Evolutionary conservation across 345 rosid genomes (phyloP).

Genomic region (Eucalyptus regnans): DNA sequence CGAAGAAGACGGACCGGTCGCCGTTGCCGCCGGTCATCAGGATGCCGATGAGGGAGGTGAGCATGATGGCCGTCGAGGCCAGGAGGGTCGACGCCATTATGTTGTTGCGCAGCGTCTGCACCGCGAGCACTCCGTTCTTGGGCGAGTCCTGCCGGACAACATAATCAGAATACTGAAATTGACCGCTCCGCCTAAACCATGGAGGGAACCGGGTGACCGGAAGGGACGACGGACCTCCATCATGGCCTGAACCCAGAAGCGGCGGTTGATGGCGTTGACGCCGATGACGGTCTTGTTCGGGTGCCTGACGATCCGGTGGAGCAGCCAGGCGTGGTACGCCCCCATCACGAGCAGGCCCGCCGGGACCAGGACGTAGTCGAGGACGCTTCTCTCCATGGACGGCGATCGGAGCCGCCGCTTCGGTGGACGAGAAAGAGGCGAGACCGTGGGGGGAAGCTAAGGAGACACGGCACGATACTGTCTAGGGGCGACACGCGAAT

Average conservation of each 20-base stretch:
- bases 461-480: neutral
- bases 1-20: slow-evolving; percentile 16
- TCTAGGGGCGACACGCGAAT: neutral
- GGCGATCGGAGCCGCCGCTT: neutral
- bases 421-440: neutral
- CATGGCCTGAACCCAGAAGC: slow-evolving; percentile 86
- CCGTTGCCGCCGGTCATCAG: slow-evolving; percentile 31
- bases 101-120: slow-evolving; percentile 82
- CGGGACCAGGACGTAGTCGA: slow-evolving; percentile 63
- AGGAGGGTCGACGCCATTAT: slow-evolving; percentile 90
- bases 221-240: slow-evolving; percentile 50
- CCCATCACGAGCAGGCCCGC: slow-evolving; percentile 38
- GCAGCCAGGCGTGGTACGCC: slow-evolving; percentile 68
- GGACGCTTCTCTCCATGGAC: slow-evolving; percentile 33
- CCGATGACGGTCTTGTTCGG: slow-evolving; percentile 73
- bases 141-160: slow-evolving; percentile 30
- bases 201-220: neutral
- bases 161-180: no score
- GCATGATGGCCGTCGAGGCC: slow-evolving; percentile 58
- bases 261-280: slow-evolving; percentile 69
- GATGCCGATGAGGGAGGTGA: slow-evolving; percentile 1
- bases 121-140: slow-evolving; percentile 81
- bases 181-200: no score
- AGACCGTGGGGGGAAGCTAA: neutral
- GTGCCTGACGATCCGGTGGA: slow-evolving; percentile 34